Evolutionary conservation across 2,329 filamentous ascomycete species (phyloP).

Genomic region (Calycina herbarum): DNA sequence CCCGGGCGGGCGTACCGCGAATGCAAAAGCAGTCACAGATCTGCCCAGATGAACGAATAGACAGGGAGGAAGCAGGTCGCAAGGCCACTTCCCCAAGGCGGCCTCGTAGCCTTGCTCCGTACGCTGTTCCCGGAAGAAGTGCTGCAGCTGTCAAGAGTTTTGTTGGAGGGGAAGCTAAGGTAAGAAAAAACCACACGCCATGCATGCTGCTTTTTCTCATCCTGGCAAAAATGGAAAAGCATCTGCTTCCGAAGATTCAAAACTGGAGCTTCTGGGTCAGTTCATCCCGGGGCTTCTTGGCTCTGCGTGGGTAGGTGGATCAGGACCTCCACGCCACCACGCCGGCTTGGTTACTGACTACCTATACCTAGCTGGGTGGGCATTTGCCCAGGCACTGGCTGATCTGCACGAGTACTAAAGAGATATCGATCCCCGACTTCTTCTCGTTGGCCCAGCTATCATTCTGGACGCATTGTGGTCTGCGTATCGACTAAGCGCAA

Average conservation of each 20-base stretch:
- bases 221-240: neutral
- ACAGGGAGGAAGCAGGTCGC: neutral
- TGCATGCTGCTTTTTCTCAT: constrained; percentile 1
- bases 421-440: constrained; percentile 21
- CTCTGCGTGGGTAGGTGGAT: constrained; percentile 14
- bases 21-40: constrained; percentile 17
- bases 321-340: constrained; percentile 10
- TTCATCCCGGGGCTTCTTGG: constrained; percentile 1
- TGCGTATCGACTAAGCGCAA: constrained; percentile 10
- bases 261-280: neutral
- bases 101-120: neutral
- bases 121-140: too few relatives aligned
- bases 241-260: neutral
- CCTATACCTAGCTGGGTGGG: neutral
- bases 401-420: constrained; percentile 18
- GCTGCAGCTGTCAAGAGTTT: too few relatives aligned
- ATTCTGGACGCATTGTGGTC: constrained; percentile 6
- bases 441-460: constrained; percentile 11
- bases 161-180: too few relatives aligned
- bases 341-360: neutral
- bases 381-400: neutral
- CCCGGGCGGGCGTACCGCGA: neutral
- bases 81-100: neutral
- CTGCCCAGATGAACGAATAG: constrained; percentile 10
- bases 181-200: too few relatives aligned